phyloP scores from a whole-genome alignment of 257 asterid genomes.

The Eustoma russellianum region DNA sequence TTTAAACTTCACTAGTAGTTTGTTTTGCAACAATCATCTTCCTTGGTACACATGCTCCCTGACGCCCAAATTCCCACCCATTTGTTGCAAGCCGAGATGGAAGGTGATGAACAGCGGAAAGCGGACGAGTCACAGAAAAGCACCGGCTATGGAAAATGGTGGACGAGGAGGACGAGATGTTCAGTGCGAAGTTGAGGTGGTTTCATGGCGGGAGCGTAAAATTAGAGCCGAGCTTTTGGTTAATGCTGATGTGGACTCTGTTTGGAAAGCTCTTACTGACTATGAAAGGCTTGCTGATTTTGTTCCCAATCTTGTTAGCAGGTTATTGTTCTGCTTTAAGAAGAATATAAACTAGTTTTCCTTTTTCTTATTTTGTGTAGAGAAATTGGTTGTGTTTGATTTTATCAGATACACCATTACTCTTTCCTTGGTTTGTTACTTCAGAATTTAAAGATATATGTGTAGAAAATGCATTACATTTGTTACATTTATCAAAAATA shows the following conservation, averaged over 20 bases:
- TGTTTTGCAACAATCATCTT: background rate
- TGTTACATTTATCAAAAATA: no score
- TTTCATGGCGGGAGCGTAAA: constrained; percentile 89
- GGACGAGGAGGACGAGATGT: constrained; percentile 30
- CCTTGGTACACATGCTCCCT: background rate
- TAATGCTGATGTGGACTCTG: constrained; percentile 58
- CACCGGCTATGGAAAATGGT: background rate
- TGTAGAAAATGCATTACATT: no score
- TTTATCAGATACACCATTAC: no score
- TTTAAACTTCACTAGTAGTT: no score
- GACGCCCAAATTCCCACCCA: background rate
- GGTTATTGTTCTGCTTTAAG: constrained; percentile 24
- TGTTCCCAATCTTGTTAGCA: constrained; percentile 83
- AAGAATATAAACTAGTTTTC: background rate
- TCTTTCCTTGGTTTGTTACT: no score
- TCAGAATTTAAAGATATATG: no score
- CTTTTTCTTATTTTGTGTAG: background rate
- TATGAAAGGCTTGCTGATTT: constrained; percentile 95
- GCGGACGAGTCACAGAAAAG: constrained; percentile 5
- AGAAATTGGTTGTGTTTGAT: background rate
- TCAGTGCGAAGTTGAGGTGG: constrained; percentile 71
- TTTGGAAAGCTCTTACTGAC: constrained; percentile 86
- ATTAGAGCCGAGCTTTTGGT: constrained; percentile 63
- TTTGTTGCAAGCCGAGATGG: constrained; percentile 7
- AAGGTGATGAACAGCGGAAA: background rate